These are phyloP conservation scores for Diaporthe eres DNA, from an alignment of 2,329 filamentous ascomycete genomes.

Conservation along the genomic window DNA sequence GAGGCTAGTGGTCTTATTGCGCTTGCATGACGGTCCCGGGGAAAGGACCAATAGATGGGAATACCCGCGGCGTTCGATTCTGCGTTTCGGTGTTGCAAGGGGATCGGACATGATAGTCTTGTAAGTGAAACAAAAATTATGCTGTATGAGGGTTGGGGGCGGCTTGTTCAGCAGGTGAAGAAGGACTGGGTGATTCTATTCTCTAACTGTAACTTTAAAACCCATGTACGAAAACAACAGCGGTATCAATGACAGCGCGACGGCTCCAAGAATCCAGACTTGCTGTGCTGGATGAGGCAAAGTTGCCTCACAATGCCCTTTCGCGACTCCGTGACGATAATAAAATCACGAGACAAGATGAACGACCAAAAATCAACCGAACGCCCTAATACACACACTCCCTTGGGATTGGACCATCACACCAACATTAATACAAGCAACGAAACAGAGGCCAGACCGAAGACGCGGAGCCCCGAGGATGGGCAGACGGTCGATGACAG, in stretches of 20 bases:
- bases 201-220: slow-evolving; percentile 23
- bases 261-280: neutral
- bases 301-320: neutral
- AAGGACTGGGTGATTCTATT: slow-evolving; percentile 10
- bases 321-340: neutral
- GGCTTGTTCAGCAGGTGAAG: neutral
- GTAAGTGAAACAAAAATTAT: neutral
- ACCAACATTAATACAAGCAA: slow-evolving; percentile 23
- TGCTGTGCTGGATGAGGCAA: neutral
- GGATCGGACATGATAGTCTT: neutral
- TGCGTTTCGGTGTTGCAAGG: slow-evolving; percentile 23
- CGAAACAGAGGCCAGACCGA: slow-evolving; percentile 11
- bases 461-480: slow-evolving; percentile 13
- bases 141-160: neutral
- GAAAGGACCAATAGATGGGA: slow-evolving; percentile 30
- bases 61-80: slow-evolving; percentile 31
- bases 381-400: neutral
- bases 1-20: neutral
- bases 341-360: neutral
- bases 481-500: slow-evolving; percentile 12
- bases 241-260: slow-evolving; percentile 15
- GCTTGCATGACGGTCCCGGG: slow-evolving; percentile 30
- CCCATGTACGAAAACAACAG: slow-evolving; percentile 9
- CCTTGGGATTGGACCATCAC: neutral
- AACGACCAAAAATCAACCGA: neutral